Conservation (phyloP, 306 rosid species). For the Prunus dulcis region DNA sequence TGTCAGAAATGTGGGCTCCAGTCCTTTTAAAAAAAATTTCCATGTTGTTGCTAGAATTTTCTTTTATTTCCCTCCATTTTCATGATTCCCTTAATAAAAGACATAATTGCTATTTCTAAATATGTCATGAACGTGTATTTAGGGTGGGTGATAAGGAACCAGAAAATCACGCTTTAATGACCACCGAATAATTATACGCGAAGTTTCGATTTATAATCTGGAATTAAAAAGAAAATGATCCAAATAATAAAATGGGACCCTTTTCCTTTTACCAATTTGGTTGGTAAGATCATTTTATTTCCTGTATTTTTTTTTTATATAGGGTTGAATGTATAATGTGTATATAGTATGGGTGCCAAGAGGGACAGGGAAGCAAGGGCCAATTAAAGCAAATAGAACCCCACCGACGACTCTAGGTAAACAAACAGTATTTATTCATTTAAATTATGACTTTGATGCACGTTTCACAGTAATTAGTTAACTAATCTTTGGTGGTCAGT, state of each 20-base stretch:
- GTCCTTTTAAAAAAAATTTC: not conserved
- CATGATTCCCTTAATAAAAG: not conserved
- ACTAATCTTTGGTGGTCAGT: constrained; percentile 3
- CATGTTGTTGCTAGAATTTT: not conserved
- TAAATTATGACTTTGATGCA: constrained; percentile 1
- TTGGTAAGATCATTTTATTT: not conserved
- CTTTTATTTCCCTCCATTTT: too few species aligned
- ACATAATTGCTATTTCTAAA: not conserved
- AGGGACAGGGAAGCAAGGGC: not conserved
- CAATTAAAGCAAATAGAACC: not conserved
- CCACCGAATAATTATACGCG: not conserved
- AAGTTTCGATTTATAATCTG: not conserved
- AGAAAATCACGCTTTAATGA: not conserved
- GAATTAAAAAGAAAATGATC: not conserved
- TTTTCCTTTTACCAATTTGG: not conserved
- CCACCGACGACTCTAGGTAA: constrained; percentile 24
- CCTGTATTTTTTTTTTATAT: not conserved
- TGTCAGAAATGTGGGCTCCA: constrained; percentile 24
- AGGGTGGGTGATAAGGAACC: constrained; percentile 1
- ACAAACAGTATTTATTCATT: not conserved
- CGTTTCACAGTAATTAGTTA: constrained; percentile 9
- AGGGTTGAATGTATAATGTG: not conserved
- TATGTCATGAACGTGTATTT: not conserved
- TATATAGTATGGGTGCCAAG: not conserved
- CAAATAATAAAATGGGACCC: not conserved